Evolutionary conservation across 768 basidiomycete genomes (phyloP).

Genomic region (Boletus rubroflammeus): DNA sequence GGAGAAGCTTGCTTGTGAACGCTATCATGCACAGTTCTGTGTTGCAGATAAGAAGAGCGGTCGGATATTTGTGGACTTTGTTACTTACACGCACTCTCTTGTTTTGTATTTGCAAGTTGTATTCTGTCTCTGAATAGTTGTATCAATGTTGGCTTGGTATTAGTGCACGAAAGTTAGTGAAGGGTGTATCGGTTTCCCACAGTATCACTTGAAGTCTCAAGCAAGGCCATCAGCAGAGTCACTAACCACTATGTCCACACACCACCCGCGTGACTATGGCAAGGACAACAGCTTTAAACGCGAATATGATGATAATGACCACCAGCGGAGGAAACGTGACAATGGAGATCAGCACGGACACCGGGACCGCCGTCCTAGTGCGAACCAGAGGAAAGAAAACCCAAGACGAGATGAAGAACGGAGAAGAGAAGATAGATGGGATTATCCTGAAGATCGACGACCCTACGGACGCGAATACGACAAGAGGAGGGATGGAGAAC

Average conservation of each 20-base stretch:
- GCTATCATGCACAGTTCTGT: not conserved
- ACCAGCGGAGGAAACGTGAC: slow-evolving; percentile 9
- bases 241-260: slow-evolving; percentile 13
- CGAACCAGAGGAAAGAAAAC: slow-evolving; percentile 13
- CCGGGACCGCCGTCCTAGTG: slow-evolving; percentile 14
- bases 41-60: not conserved
- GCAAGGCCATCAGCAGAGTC: not conserved
- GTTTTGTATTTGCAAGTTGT: not conserved
- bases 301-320: slow-evolving; percentile 8
- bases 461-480: slow-evolving; percentile 21
- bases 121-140: not conserved
- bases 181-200: slow-evolving; percentile 18
- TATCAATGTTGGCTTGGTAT: not conserved
- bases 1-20: slow-evolving; percentile 12
- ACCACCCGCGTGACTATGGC: slow-evolving; percentile 11
- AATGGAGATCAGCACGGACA: slow-evolving; percentile 4
- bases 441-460: slow-evolving; percentile 16
- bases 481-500: slow-evolving; percentile 14
- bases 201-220: not conserved
- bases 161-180: too few species aligned
- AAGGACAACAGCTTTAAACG: slow-evolving; percentile 13
- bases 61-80: not conserved
- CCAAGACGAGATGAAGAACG: slow-evolving; percentile 22
- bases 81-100: not conserved
- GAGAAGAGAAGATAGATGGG: slow-evolving; percentile 18